These are phyloP conservation scores for Exsudoporus floridanus DNA, from an alignment of 1,284 basidiomycete species.

Conservation along the genomic window DNA sequence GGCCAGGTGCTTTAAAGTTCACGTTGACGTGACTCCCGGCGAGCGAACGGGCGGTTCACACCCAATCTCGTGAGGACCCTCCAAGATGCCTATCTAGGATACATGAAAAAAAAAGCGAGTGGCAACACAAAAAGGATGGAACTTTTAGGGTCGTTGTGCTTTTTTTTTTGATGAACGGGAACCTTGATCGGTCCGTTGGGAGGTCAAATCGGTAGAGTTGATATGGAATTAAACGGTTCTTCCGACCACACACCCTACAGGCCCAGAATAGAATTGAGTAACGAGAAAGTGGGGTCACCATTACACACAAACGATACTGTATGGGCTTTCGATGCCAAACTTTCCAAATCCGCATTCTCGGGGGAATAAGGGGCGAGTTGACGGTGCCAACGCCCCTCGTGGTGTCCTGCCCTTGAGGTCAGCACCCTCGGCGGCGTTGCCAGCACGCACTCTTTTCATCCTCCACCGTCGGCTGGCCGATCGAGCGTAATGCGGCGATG, in stretches of 20 bases:
- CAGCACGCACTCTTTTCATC: slow-evolving; percentile 7
- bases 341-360: slow-evolving; percentile 26
- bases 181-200: background rate
- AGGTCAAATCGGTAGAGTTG: too few species aligned
- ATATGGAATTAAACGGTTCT: background rate
- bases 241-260: background rate
- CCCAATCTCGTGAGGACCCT: slow-evolving; percentile 5
- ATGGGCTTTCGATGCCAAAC: slow-evolving; percentile 28
- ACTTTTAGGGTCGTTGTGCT: slow-evolving; percentile 15
- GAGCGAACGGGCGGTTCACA: slow-evolving; percentile 14
- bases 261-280: background rate
- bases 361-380: slow-evolving; percentile 8
- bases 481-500: slow-evolving; percentile 2
- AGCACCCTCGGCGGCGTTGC: slow-evolving; percentile 10
- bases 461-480: slow-evolving; percentile 14
- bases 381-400: slow-evolving; percentile 19
- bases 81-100: slow-evolving; percentile 21
- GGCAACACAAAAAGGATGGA: slow-evolving; percentile 8
- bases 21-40: slow-evolving; percentile 17
- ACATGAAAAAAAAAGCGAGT: slow-evolving; percentile 21
- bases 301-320: slow-evolving; percentile 3
- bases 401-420: slow-evolving; percentile 27
- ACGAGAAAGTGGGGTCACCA: slow-evolving; percentile 19
- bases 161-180: slow-evolving; percentile 5
- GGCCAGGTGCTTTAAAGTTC: slow-evolving; percentile 13